Base-by-base conservation (phyloP, 768 basidiomycete genomes). In the Xerocomellus intermedius region DNA sequence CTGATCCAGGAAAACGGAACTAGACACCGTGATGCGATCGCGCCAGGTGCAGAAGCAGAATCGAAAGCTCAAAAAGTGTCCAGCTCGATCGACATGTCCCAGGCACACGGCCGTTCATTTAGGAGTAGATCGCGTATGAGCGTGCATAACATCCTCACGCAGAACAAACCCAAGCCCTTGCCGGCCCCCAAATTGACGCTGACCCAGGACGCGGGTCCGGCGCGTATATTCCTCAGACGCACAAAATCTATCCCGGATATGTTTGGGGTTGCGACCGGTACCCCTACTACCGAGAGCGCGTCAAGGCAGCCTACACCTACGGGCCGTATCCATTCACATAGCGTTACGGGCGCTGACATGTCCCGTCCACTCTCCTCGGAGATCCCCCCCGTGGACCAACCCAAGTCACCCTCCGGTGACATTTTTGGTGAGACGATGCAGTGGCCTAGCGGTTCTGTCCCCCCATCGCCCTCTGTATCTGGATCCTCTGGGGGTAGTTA, bases 251-350 rank as follows among this genome's bases (percentile, higher is more conserved):
- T 89, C 46, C 83, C 89, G 1, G 87, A 89, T 57, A 66, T 73
- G 63, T 72, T 71, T 42, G 64, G 68, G 36, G 49, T 65, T 35
- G 67, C 58, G 36, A 54, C 61, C 16, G 38, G 64, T 54, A 55
- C 56, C 46, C 55, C 62, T 45, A 61, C 71, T 75, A 69, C 53
- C 62, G 72, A 55, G 73, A 65, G 61, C 22, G 59, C 58, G 36
- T 72, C 52, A 45, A 66, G 58, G 48, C 68, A 63, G 56, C 71
- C 70, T 21, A 61, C 68, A 0, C 60, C 70, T 5, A 68, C 73
- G 1, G 86, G 84, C 38, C 82, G 88, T 24, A 82, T 78, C 3
- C 89, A 91, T 62, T 89, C 89, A 4, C 85, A 89, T 59, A 90
- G 87, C 68, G 88, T 91, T 17, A 91, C 88, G 1, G 82, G 82